These are phyloP conservation scores for Phialemonium atrogriseum DNA, from an alignment of 2,329 filamentous ascomycete genomes.

Conservation along the genomic window DNA sequence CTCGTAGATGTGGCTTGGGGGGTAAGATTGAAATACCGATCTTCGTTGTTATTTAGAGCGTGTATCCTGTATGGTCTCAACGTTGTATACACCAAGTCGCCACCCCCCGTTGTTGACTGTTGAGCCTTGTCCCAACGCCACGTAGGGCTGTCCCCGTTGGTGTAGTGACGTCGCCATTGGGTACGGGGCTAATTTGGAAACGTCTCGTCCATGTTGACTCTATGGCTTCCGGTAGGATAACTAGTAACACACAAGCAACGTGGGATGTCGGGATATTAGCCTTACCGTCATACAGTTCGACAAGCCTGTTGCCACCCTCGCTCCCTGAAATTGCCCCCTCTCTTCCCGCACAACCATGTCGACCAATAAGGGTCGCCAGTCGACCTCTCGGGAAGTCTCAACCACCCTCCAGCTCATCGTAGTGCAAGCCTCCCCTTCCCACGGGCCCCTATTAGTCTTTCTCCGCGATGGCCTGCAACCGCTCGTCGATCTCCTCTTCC, in stretches of 20 bases:
- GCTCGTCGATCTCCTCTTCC: conserved; percentile 96
- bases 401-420: conserved; percentile 6
- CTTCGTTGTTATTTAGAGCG: no score
- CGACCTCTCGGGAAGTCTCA: conserved; percentile 5
- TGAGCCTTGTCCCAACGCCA: conserved; percentile 12
- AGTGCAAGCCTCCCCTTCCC: conserved; percentile 7
- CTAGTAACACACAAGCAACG: conserved; percentile 14
- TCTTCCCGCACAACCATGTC: conserved; percentile 3
- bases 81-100: no score
- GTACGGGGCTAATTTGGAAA: conserved; percentile 4
- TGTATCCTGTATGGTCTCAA: no score
- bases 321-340: conserved; percentile 7
- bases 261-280: conserved; percentile 10
- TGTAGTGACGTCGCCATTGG: conserved; percentile 6
- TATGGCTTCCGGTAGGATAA: conserved; percentile 12
- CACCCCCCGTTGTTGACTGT: background rate
- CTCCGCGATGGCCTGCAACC: conserved; percentile 95
- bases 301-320: conserved; percentile 5
- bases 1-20: no score
- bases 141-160: conserved; percentile 5
- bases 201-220: conserved; percentile 15
- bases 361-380: conserved; percentile 8
- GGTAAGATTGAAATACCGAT: no score
- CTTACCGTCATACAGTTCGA: conserved; percentile 7
- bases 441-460: conserved; percentile 65